Conservation (phyloP, 164 flowering plant genomes). For the Brasenia schreberi region DNA sequence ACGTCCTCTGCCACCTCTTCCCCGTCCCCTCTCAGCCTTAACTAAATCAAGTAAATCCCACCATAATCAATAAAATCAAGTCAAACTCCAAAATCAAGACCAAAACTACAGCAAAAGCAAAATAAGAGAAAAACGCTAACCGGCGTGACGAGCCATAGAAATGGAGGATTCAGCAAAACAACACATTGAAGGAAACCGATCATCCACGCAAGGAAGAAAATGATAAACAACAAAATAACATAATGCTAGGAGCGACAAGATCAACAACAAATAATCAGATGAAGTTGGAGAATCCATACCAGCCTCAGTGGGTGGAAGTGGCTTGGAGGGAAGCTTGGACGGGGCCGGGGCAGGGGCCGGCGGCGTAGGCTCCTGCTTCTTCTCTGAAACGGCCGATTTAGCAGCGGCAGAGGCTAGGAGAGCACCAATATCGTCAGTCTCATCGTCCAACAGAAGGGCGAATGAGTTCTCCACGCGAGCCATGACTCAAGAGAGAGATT, state of each 20-base stretch:
- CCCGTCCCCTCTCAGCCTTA: constrained; percentile 12
- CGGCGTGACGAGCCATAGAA: too few species aligned
- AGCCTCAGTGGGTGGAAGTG: constrained; percentile 6
- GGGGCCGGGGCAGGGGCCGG: constrained; percentile 1
- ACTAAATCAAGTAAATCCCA: constrained; percentile 5
- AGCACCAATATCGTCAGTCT: constrained; percentile 12
- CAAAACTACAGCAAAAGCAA: neutral
- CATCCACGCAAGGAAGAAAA: neutral
- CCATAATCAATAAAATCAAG: neutral
- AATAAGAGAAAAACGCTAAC: too few species aligned
- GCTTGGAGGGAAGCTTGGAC: constrained; percentile 8
- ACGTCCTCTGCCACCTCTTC: constrained; percentile 12
- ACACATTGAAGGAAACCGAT: neutral
- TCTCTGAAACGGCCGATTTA: constrained; percentile 5
- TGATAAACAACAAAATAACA: neutral
- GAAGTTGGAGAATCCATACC: constrained; percentile 5
- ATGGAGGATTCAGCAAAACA: neutral
- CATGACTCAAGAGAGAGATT: constrained; percentile 5
- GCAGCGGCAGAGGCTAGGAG: constrained; percentile 13
- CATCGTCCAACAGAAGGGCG: constrained; percentile 19
- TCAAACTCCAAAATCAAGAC: neutral
- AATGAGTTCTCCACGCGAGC: constrained; percentile 17
- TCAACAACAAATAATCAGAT: neutral
- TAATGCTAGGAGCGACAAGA: neutral
- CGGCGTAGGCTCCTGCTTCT: constrained; percentile 7